phyloP scores from a whole-genome alignment of 306 rosid species.

The Neltuma alba region DNA sequence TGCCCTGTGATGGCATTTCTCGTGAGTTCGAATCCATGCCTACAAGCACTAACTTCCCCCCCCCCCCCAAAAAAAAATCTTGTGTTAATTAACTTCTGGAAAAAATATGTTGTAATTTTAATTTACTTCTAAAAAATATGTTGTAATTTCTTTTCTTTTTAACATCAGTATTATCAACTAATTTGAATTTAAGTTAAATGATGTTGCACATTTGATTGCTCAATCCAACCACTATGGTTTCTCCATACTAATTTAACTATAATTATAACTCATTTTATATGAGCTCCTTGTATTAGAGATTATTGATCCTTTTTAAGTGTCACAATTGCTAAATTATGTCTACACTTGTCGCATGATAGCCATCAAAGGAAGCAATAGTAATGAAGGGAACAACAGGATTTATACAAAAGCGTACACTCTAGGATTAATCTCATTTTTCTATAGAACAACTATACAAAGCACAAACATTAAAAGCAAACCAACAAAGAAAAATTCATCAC shows the following conservation, averaged over 20 bases:
- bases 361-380: constrained; percentile 22
- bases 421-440: constrained; percentile 7
- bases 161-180: background rate
- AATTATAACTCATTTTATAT: background rate
- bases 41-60: too few species aligned
- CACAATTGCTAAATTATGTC: background rate
- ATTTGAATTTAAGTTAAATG: background rate
- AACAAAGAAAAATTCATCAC: constrained; percentile 7
- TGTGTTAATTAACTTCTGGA: too few species aligned
- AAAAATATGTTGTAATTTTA: too few species aligned
- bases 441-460: constrained; percentile 12
- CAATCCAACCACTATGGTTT: background rate
- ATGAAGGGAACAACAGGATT: background rate
- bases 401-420: constrained; percentile 31
- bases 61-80: too few species aligned
- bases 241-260: background rate
- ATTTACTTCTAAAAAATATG: background rate
- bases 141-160: background rate
- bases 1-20: too few species aligned
- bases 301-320: background rate
- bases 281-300: background rate
- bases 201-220: background rate
- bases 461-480: constrained; percentile 27
- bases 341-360: background rate
- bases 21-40: too few species aligned